A percentile compares a stretch with the other conserved stretches of the same genome.
phyloP scores from a whole-genome alignment of 441 rosid genomes.

The Breynia disticha region DNA sequence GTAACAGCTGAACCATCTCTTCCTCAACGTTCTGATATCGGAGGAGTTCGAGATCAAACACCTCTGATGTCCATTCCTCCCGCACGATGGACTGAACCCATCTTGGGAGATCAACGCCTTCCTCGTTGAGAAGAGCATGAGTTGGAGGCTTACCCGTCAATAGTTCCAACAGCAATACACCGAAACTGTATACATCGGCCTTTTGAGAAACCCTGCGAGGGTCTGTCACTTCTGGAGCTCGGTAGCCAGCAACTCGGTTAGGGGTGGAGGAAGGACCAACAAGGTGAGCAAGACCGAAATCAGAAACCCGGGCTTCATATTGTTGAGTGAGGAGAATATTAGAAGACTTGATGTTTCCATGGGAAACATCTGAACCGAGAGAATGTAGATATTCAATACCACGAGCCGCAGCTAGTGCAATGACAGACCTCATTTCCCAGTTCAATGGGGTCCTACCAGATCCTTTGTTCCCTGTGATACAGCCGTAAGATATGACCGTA shows the following conservation, averaged over 20 bases:
- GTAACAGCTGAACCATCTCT: constrained; percentile 80
- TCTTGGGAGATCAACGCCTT: constrained; percentile 86
- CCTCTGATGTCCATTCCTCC: constrained; percentile 90
- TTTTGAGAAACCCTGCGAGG: constrained; percentile 81
- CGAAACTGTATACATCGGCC: constrained; percentile 93
- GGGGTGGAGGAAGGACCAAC: constrained; percentile 64
- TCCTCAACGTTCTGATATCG: constrained; percentile 60
- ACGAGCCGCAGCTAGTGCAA: constrained; percentile 78
- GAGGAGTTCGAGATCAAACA: constrained; percentile 78
- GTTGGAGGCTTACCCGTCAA: constrained; percentile 86
- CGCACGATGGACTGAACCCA: constrained; percentile 87
- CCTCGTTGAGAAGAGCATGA: constrained; percentile 71
- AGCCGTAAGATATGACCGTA: neutral
- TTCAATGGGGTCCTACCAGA: constrained; percentile 71
- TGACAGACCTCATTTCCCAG: constrained; percentile 67
- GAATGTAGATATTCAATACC: constrained; percentile 81
- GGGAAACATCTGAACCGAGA: constrained; percentile 62
- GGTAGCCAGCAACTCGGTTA: constrained; percentile 71
- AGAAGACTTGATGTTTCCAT: constrained; percentile 87
- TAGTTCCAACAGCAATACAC: constrained; percentile 75
- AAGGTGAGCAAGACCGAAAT: constrained; percentile 79
- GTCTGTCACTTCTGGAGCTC: constrained; percentile 94
- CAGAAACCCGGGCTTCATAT: constrained; percentile 71
- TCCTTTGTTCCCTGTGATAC: constrained; percentile 72
- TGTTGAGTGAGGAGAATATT: constrained; percentile 73